Evolutionary conservation across 331 rosid species (phyloP), one percentile per base, ranked within the genome.

Genomic region (Rosa hybrid): DNA sequence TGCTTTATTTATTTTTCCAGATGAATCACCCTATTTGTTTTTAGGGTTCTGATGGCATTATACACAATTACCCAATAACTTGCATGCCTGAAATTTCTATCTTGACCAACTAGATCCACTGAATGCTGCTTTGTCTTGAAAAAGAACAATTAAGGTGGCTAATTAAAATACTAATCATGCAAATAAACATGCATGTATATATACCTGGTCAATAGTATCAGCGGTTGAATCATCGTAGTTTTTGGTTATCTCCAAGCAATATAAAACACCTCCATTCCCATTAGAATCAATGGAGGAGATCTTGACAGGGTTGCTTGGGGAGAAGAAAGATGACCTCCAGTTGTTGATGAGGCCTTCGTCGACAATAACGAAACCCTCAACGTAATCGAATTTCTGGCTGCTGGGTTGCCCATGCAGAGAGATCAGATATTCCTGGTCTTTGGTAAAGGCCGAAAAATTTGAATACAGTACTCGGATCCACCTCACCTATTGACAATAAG

Each of bases 241-340:
- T 85, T 86, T 96, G 80, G 99, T 89, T 10, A 96, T 90, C 89
- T 96, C 99, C 89, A 96, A 84, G 92, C 99, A 96, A 87, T 96
- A 96, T 53, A 96, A 82, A 63, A 91, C 94, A 46, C 91, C 94
- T 1, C 93, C 98, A 41, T 96, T 85, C 17, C 93, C 98, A 25
- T 96, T 85, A 12, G 90, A 75, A 6, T 91, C 88, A 2, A 91
- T 79, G n/a, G 99, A 91, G 76, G 78, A 83, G 75, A 96, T 87
- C 78, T 96, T 93, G n/a, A 96, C 94, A 16, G 97, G 97, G 54
- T 96, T 96, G 12, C 84, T 85, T 0, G 98, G 90, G 16, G 98
- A 91, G 76, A 93, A 95, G 81, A 96, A 96, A 0, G 99, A 96
- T 0, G 99, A 96, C 65, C 99, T 88, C 99, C 99, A 96, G 79